Base-by-base conservation (phyloP, 225 moss, liverwort and hornwort species). In the Pleurozium schreberi region DNA sequence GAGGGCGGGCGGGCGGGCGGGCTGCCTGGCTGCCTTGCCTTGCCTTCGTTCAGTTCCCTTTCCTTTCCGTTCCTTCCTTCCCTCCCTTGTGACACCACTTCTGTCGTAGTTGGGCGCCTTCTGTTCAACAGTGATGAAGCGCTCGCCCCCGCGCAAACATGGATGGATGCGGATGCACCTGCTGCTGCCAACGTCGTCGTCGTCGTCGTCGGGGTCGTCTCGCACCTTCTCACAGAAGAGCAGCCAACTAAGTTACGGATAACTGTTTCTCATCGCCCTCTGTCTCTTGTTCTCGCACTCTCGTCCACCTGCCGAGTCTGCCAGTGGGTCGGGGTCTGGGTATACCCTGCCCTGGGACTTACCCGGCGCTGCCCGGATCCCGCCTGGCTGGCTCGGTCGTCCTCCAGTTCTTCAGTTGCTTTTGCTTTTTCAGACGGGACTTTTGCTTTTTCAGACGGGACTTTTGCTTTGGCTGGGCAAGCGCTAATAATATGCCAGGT, bases 71-170 rank as follows among this genome's bases (percentile, higher is more conserved):
- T 82, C 82, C 62, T 88, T 82, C 83, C 40, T 83, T 83, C 83
- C 75, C 64, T 83, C 66, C 87, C 47, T 78, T 49, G 89, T 59
- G 84, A 45, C 66, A 69, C 88, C 6, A 67, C 88, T 82, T 85
- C 75, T 85, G 81, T 81, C 88, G 79, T 70, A 63, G 85, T 71
- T 85, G 71, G 85, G 69, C 42, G 22, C 33, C 52, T 90, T 90
- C 90, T 90, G 90, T 90, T 90, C 73, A 88, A 90, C 90, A 90
- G 90, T 90, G 90, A 90, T 90, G 90, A 90, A 90, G 84, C 85
- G 64, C 82, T 26, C 18, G 57, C 57, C 69, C 75, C 86, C 86
- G 82, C 76, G 75, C 90, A 66, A 85, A 65, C 83, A 76, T 90
- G 90, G 90, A 90, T 90, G 90, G 90, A 90, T 90, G 90, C 87